Evolutionary conservation across 2,329 filamentous ascomycete genomes (phyloP).

Genomic region (Phyllosticta capitalensis): DNA sequence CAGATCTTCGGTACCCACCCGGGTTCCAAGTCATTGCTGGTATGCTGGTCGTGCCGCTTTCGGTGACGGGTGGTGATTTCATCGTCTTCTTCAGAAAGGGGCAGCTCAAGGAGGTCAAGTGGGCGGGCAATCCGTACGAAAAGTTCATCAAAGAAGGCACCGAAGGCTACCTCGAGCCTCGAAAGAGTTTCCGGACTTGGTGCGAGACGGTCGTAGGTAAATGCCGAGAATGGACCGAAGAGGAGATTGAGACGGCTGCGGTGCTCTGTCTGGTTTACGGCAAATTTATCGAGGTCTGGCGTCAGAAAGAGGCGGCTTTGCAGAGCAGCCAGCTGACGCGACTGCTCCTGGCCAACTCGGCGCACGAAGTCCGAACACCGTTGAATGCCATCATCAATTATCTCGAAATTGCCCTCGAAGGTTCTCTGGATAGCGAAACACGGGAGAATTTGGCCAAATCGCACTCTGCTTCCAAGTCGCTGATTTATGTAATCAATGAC

Average conservation of each 20-base stretch:
- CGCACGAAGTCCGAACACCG: slow-evolving; percentile 83
- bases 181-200: slow-evolving; percentile 73
- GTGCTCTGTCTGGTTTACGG: slow-evolving; percentile 82
- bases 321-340: slow-evolving; percentile 74
- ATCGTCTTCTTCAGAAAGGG: slow-evolving; percentile 84
- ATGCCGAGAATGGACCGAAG: slow-evolving; percentile 79
- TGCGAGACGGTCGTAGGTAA: slow-evolving; percentile 71
- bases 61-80: slow-evolving; percentile 66
- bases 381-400: slow-evolving; percentile 94
- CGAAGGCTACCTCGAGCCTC: slow-evolving; percentile 63
- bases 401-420: slow-evolving; percentile 81
- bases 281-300: slow-evolving; percentile 86
- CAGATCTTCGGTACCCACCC: slow-evolving; percentile 67
- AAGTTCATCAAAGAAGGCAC: slow-evolving; percentile 66
- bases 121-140: slow-evolving; percentile 80
- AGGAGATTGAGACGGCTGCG: slow-evolving; percentile 80
- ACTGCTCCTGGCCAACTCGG: slow-evolving; percentile 74
- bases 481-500: slow-evolving; percentile 93
- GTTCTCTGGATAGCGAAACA: slow-evolving; percentile 67
- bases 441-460: slow-evolving; percentile 76
- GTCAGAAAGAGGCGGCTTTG: slow-evolving; percentile 76
- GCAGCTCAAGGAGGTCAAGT: slow-evolving; percentile 67
- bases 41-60: slow-evolving; percentile 71
- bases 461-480: slow-evolving; percentile 81
- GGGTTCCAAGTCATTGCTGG: slow-evolving; percentile 73